A percentile compares a stretch with the other conserved stretches of the same genome.
phyloP scores from a whole-genome alignment of 176 grass and related monocot genomes.

The Oryza meridionalis region DNA sequence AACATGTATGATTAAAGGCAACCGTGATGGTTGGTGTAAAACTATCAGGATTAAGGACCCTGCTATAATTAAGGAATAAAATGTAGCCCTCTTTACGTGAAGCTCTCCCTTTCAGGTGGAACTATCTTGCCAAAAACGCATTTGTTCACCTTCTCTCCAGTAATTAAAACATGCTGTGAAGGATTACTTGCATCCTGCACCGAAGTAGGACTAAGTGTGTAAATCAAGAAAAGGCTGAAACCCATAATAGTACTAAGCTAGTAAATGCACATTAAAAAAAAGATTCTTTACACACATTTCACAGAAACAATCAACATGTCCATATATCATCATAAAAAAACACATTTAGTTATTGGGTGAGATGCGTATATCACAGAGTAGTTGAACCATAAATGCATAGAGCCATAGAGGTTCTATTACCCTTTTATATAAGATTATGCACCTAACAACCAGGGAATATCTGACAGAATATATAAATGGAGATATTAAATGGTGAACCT shows the following conservation, averaged over 20 bases:
- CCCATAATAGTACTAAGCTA: neutral
- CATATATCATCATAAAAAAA: neutral
- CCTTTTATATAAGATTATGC: neutral
- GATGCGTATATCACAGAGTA: neutral
- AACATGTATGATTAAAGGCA: neutral
- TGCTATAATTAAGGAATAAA: conserved; percentile 12
- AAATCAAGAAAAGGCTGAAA: neutral
- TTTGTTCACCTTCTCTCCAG: conserved; percentile 34
- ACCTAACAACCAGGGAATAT: neutral
- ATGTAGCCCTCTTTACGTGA: neutral
- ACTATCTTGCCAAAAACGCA: neutral
- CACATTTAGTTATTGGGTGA: neutral
- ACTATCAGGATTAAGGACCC: neutral
- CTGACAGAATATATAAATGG: too few relatives aligned
- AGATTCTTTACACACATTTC: neutral
- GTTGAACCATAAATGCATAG: neutral
- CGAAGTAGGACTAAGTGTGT: neutral
- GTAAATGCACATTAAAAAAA: neutral
- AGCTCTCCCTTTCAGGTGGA: neutral
- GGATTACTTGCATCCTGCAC: conserved; percentile 17
- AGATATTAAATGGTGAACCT: too few relatives aligned
- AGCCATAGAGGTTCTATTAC: neutral
- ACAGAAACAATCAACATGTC: neutral
- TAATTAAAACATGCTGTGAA: conserved; percentile 7
- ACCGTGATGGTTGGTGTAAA: neutral